These are phyloP conservation scores for Oryza glumipatula DNA, from an alignment of 176 grass and related monocot genomes.

Conservation along the genomic window DNA sequence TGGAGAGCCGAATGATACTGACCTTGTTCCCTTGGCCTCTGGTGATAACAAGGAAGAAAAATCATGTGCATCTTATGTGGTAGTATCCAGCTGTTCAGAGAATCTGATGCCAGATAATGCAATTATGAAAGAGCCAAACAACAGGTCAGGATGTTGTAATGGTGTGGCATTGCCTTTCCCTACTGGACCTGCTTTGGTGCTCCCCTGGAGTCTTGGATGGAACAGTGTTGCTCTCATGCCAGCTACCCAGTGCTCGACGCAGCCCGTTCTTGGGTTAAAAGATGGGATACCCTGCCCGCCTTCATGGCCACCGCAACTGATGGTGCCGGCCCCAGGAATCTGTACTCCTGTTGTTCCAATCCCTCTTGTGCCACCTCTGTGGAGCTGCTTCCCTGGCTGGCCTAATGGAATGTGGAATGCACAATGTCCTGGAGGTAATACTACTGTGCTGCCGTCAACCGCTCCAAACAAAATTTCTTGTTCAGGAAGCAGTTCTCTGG, in stretches of 20 bases:
- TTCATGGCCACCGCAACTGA: slow-evolving; percentile 5
- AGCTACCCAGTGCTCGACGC: slow-evolving; percentile 28
- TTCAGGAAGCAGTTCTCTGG: slow-evolving; percentile 52
- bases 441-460: slow-evolving; percentile 15
- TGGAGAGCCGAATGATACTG: slow-evolving; percentile 47
- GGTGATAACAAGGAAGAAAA: slow-evolving; percentile 57
- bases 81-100: slow-evolving; percentile 36
- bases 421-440: slow-evolving; percentile 54
- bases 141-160: slow-evolving; percentile 46
- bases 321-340: slow-evolving; percentile 40
- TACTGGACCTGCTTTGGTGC: slow-evolving; percentile 53
- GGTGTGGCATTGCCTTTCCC: slow-evolving; percentile 40
- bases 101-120: slow-evolving; percentile 41
- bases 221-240: slow-evolving; percentile 49
- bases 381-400: slow-evolving; percentile 57
- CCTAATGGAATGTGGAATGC: slow-evolving; percentile 52
- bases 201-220: slow-evolving; percentile 56
- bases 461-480: slow-evolving; percentile 45
- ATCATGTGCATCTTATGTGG: slow-evolving; percentile 49
- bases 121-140: slow-evolving; percentile 44
- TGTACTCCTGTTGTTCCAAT: slow-evolving; percentile 52
- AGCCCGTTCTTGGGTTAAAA: slow-evolving; percentile 32
- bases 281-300: slow-evolving; percentile 15
- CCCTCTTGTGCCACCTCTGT: slow-evolving; percentile 54
- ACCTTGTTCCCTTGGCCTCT: slow-evolving; percentile 39